Percentiles rank a stretch among this genome's conserved stretches.
phyloP scores from a whole-genome alignment of 768 basidiomycete genomes.

The Suillus ampliporus region DNA sequence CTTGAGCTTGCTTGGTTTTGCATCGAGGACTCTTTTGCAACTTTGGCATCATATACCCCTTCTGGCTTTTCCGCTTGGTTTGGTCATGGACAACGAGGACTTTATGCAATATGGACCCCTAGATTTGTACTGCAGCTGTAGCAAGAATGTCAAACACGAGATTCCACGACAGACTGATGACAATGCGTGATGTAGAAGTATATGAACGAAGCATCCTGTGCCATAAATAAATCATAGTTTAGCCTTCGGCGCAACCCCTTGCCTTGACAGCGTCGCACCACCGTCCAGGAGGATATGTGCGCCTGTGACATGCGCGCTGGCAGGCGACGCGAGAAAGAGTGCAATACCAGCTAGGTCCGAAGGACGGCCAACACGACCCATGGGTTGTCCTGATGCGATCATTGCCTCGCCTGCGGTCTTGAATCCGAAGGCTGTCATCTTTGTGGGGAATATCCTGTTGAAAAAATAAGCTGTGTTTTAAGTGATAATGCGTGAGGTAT shows the following conservation, averaged over 20 bases:
- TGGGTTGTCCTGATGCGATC: constrained; percentile 63
- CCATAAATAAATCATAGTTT: constrained; percentile 25
- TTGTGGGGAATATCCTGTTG: constrained; percentile 74
- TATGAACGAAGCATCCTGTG: too few species aligned
- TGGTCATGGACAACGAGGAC: background rate
- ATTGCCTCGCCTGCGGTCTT: constrained; percentile 57
- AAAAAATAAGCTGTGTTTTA: background rate
- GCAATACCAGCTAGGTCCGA: constrained; percentile 75
- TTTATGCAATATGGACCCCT: background rate
- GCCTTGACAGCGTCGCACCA: constrained; percentile 41
- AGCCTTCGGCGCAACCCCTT: constrained; percentile 28
- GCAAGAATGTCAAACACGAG: background rate
- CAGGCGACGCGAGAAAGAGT: constrained; percentile 73
- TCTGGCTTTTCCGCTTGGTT: constrained; percentile 2
- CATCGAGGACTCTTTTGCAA: background rate
- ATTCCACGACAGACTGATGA: background rate
- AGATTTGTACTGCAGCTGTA: background rate
- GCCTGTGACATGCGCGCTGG: constrained; percentile 76
- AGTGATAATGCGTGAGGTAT: constrained; percentile 11
- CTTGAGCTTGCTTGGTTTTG: constrained; percentile 1
- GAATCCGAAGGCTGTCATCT: constrained; percentile 82
- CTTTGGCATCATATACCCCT: background rate
- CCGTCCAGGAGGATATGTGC: constrained; percentile 77
- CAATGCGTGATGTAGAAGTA: background rate
- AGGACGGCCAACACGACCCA: constrained; percentile 69